Evolutionary conservation across 2,329 filamentous ascomycete genomes (phyloP), one percentile per base, ranked within the genome.

Genomic region (Stagonosporopsis tanaceti): DNA sequence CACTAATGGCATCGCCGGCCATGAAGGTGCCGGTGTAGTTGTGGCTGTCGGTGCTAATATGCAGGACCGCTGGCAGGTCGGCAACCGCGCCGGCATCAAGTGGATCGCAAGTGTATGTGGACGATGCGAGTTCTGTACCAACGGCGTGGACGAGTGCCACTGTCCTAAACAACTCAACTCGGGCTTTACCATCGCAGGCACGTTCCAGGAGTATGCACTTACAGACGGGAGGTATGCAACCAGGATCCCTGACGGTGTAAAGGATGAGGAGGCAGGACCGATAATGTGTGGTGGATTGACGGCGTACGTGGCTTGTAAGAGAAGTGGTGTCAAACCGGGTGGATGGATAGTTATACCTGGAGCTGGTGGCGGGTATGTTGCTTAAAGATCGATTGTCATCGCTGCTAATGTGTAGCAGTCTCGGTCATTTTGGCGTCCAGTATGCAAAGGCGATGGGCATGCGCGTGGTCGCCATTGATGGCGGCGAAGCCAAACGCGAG

Each of bases 21-120:
- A 87, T 70, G 85, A 87, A 74, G 86, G 93, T 68, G 92, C 91
- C 25, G 92, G 93, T 71, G 79, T 92, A 47, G 90, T 96, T 38
- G 92, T 97, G 35, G 61, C 57, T 22, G 60, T 65, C 82, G 93
- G 93, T 67, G 81, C 88, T 25, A 84, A 94, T 39, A 91, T 95
- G 61, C 80, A 84, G 12, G 90, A 94, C 68, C 79, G 95, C 59
- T 72, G 70, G 69, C 81, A 92, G 44, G 28, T 64, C 1, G 84
- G 84, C 4, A 81, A 86, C 59, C 75, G 84, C 24, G 84, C 78
- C 2, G 84, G 84, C 6, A 71, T 78, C 55, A 78, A 81, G 83
- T 55, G 46, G 53, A 55, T 55, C 14, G 34, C 96, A 76, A 90
- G 91, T 63, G 88, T 90, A 37, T 97, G 93, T 78, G 82, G 95